Percentiles rank a stretch among this genome's conserved stretches.
Conservation (phyloP, 225 moss, liverwort and hornwort species). For the Straminergon stramineum region DNA sequence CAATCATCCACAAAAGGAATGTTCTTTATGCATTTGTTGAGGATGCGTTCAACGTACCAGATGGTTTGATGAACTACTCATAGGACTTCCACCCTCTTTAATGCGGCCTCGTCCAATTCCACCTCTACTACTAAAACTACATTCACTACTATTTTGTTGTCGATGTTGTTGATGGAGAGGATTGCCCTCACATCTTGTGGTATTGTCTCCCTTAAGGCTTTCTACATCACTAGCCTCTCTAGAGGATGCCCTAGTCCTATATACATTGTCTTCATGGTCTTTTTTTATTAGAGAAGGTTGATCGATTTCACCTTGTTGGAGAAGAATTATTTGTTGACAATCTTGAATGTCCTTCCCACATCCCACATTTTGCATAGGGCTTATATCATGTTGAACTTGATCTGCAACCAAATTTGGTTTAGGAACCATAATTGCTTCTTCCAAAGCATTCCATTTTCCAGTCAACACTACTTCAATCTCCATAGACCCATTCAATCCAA, state of each 20-base stretch:
- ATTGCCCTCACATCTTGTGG: background rate
- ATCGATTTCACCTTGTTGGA: background rate
- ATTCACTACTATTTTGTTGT: slow-evolving; percentile 1
- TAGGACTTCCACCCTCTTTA: background rate
- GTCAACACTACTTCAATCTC: slow-evolving; percentile 19
- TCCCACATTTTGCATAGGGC: background rate
- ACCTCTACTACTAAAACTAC: slow-evolving; percentile 2
- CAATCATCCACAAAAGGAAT: background rate
- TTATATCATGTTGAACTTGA: background rate
- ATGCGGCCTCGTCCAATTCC: slow-evolving; percentile 22
- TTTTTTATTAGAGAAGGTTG: background rate
- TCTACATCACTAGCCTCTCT: background rate
- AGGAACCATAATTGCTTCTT: background rate
- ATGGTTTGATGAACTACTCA: background rate
- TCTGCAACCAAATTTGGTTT: background rate
- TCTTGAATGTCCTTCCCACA: background rate
- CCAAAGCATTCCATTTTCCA: background rate
- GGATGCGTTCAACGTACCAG: background rate
- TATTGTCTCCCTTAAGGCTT: background rate
- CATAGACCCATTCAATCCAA: background rate
- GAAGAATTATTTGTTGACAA: background rate
- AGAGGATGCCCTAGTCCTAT: background rate
- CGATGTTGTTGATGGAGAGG: background rate
- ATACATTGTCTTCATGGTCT: background rate
- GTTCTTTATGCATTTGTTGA: background rate